These are phyloP conservation scores for Tulasnella sp. DNA, from an alignment of 768 basidiomycete genomes.

Conservation along the genomic window DNA sequence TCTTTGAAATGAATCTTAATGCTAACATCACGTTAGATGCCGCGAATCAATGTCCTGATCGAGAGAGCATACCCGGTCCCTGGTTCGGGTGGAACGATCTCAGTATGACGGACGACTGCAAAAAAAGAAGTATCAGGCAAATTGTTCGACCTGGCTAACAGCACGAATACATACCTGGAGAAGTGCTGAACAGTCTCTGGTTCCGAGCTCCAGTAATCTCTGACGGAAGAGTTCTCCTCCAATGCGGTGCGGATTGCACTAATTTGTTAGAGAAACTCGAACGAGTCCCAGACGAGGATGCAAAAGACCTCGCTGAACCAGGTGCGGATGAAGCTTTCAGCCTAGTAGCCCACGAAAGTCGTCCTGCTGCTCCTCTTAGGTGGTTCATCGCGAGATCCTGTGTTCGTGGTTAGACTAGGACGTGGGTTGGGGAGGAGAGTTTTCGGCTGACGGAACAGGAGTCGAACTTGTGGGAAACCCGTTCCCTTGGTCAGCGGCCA, in stretches of 20 bases:
- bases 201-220: neutral
- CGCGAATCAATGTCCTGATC: neutral
- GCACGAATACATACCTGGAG: neutral
- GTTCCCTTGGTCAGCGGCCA: neutral
- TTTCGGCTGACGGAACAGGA: neutral
- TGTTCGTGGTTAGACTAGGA: neutral
- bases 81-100: constrained; percentile 50
- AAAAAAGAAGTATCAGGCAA: neutral
- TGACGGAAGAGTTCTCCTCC: neutral
- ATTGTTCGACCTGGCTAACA: neutral
- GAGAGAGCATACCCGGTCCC: constrained; percentile 52
- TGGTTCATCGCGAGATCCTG: neutral
- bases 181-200: neutral
- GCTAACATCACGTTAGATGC: constrained; percentile 36
- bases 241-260: neutral
- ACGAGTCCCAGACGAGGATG: neutral
- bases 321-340: neutral
- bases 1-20: constrained; percentile 88
- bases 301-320: neutral
- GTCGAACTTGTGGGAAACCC: constrained; percentile 1
- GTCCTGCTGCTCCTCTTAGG: neutral
- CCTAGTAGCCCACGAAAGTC: neutral
- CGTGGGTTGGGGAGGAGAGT: neutral
- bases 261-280: neutral
- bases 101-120: constrained; percentile 37